A percentile compares a stretch with the other conserved stretches of the same genome.
Evolutionary conservation across 495 filamentous ascomycete genomes (phyloP).

Genomic region (Ascobolus immersus): DNA sequence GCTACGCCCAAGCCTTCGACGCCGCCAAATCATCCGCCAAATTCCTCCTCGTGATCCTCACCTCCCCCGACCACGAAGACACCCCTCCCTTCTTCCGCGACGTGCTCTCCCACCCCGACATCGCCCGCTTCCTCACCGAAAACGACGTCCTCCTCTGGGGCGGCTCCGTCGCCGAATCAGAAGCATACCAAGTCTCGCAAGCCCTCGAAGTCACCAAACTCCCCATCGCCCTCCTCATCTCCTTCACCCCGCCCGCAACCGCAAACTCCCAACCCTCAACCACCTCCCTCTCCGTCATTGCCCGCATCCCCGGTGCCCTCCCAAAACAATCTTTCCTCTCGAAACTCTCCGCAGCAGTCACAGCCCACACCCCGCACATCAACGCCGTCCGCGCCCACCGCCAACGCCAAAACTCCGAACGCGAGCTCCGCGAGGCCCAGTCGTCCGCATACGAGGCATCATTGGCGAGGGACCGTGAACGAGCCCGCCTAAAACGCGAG

Average conservation of each 20-base stretch:
- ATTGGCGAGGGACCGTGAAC: constrained; percentile 63
- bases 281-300: constrained; percentile 42
- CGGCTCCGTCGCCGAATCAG: constrained; percentile 71
- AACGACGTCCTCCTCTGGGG: constrained; percentile 74
- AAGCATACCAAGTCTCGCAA: constrained; percentile 71
- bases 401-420: constrained; percentile 48
- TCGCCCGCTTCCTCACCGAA: constrained; percentile 45
- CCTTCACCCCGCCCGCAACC: constrained; percentile 38
- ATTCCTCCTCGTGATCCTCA: constrained; percentile 58
- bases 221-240: constrained; percentile 62
- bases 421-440: constrained; percentile 57
- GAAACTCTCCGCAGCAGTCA: constrained; percentile 42
- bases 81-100: constrained; percentile 59
- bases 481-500: constrained; percentile 44
- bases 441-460: constrained; percentile 82
- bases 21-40: constrained; percentile 71
- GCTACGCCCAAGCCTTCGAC: constrained; percentile 76
- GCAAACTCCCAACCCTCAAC: background rate
- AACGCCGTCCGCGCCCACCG: constrained; percentile 39
- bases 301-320: constrained; percentile 44
- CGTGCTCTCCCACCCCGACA: constrained; percentile 51
- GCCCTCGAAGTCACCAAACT: constrained; percentile 70
- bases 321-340: constrained; percentile 39
- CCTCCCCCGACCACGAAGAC: constrained; percentile 84
- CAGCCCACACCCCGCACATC: constrained; percentile 42